These are phyloP conservation scores for Aechmea fasciata DNA, from an alignment of 176 grass and related monocot species.

Conservation along the genomic window DNA sequence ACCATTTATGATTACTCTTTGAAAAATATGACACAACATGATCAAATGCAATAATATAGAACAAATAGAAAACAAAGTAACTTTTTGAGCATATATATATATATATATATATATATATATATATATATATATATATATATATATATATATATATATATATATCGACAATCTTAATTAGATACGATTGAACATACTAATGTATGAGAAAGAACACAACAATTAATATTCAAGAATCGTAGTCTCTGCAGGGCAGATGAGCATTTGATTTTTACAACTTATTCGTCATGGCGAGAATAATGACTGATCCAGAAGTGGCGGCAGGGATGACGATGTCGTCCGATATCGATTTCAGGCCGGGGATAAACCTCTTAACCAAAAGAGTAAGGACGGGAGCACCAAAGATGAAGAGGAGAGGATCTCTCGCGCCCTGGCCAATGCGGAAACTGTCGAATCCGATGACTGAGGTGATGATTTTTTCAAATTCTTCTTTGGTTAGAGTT, in stretches of 20 bases:
- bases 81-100: no score
- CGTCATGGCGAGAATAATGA: conserved; percentile 35
- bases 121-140: no score
- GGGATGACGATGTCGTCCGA: conserved; percentile 69
- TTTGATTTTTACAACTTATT: conserved; percentile 46
- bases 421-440: conserved; percentile 27
- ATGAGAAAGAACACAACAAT: no score
- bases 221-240: no score
- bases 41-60: no score
- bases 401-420: conserved; percentile 31
- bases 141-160: no score
- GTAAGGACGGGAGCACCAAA: conserved; percentile 43
- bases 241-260: neutral
- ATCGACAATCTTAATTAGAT: no score
- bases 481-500: neutral
- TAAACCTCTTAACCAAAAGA: conserved; percentile 36
- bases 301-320: conserved; percentile 49
- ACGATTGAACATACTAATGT: no score
- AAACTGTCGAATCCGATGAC: conserved; percentile 32
- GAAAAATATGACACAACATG: no score
- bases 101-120: no score
- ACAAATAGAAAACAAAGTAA: no score
- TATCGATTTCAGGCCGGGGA: conserved; percentile 48
- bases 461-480: neutral
- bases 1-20: no score